Conservation (phyloP, 352 stramenopile genomes). For the Pythium inflatum region DNA sequence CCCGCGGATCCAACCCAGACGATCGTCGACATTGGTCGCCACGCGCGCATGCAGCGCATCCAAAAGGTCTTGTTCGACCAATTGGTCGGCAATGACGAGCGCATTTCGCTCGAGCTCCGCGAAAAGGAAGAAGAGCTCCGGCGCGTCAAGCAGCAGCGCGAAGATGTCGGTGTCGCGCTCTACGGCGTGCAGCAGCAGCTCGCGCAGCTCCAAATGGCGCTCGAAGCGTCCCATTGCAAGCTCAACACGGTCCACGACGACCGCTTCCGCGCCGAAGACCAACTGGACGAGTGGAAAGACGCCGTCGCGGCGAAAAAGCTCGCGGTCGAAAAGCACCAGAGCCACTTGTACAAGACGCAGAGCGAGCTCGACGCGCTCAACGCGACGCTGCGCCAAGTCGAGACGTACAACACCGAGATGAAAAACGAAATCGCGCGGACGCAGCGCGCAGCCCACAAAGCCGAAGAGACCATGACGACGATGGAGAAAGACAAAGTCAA, state of each 20-base stretch:
- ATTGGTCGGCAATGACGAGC: conserved; percentile 75
- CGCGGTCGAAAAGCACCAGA: conserved; percentile 58
- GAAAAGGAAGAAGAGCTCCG: conserved; percentile 80
- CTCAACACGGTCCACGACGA: conserved; percentile 67
- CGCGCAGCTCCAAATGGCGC: conserved; percentile 87
- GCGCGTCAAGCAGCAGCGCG: conserved; percentile 69
- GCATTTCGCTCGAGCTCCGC: conserved; percentile 69
- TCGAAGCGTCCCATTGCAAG: conserved; percentile 85
- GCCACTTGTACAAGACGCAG: conserved; percentile 83
- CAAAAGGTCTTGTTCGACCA: conserved; percentile 86
- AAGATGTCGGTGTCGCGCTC: conserved; percentile 91
- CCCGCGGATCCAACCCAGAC: conserved; percentile 71
- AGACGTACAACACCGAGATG: conserved; percentile 95
- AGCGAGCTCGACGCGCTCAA: conserved; percentile 89
- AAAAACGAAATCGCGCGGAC: conserved; percentile 94
- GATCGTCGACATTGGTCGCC: conserved; percentile 81
- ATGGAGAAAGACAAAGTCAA: conserved; percentile 94
- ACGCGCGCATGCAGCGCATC: conserved; percentile 83
- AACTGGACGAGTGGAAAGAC: conserved; percentile 74
- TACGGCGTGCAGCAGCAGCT: conserved; percentile 96
- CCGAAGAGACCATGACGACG: conserved; percentile 91
- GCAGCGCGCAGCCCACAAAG: conserved; percentile 92
- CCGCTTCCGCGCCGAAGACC: conserved; percentile 71
- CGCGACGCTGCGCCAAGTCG: conserved; percentile 84
- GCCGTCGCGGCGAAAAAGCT: conserved; percentile 65